A percentile compares a stretch with the other conserved stretches of the same genome.
These are phyloP conservation scores for Wallemia mellicola DNA, from an alignment of 1,284 basidiomycete genomes.

Conservation along the genomic window DNA sequence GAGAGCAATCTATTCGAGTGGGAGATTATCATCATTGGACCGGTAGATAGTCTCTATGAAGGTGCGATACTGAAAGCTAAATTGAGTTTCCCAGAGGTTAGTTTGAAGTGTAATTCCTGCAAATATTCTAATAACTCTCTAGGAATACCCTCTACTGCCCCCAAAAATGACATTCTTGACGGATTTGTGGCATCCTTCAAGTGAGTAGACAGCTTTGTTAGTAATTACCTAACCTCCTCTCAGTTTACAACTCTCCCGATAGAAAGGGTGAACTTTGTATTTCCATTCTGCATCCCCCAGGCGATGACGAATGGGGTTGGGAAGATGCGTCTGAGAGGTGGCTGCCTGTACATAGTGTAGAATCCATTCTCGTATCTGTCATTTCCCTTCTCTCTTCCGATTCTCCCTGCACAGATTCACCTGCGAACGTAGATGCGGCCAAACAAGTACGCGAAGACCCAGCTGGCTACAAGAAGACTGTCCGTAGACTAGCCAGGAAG, in stretches of 20 bases:
- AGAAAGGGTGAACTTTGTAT: conserved; percentile 65
- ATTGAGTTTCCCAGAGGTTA: conserved; percentile 41
- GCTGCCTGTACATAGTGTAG: conserved; percentile 87
- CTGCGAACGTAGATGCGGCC: conserved; percentile 89
- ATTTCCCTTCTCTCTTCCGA: conserved; percentile 84
- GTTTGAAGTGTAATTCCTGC: conserved; percentile 3
- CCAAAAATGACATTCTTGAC: conserved; percentile 90
- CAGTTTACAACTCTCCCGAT: neutral
- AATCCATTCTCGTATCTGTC: conserved; percentile 85
- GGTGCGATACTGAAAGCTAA: conserved; percentile 74
- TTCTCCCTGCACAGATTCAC: conserved; percentile 71
- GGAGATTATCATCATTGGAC: conserved; percentile 75
- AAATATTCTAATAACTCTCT: neutral
- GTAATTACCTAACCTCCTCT: neutral
- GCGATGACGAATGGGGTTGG: conserved; percentile 90
- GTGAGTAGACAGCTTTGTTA: conserved; percentile 20
- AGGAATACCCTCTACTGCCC: conserved; percentile 64
- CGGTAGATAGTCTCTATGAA: conserved; percentile 69
- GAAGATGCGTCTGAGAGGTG: conserved; percentile 93
- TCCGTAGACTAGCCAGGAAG: conserved; percentile 48
- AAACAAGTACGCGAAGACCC: conserved; percentile 7
- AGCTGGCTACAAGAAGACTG: conserved; percentile 65
- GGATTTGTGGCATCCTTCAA: conserved; percentile 97
- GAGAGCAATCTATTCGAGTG: conserved; percentile 78
- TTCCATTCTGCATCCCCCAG: conserved; percentile 90